Evolutionary conservation across 768 basidiomycete species (phyloP).

Genomic region (Tricholoma sp.): DNA sequence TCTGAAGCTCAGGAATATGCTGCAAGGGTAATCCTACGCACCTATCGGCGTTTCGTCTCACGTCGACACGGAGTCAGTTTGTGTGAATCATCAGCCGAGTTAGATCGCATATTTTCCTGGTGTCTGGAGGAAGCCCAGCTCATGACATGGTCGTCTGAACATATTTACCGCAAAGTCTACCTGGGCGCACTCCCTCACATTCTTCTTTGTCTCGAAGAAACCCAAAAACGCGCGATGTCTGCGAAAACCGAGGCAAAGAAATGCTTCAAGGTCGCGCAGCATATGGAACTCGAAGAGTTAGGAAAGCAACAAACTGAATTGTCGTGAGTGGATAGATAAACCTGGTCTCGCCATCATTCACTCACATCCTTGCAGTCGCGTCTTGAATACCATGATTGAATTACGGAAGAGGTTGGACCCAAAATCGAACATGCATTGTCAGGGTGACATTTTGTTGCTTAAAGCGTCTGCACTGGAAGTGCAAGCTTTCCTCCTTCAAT

Average conservation of each 20-base stretch:
- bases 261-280: not conserved
- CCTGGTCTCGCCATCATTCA: not conserved
- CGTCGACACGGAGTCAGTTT: not conserved
- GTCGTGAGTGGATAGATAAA: not conserved
- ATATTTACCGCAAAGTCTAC: not conserved
- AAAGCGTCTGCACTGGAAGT: not conserved
- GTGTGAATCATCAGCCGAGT: not conserved
- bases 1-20: not conserved
- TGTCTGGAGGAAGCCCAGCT: not conserved
- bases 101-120: not conserved
- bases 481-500: not conserved
- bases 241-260: not conserved
- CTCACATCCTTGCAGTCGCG: not conserved
- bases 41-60: not conserved
- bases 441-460: not conserved
- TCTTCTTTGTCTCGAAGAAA: not conserved
- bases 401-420: not conserved
- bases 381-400: not conserved
- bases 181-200: not conserved
- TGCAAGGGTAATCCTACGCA: not conserved
- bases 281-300: not conserved
- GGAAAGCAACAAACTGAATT: not conserved
- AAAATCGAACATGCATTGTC: not conserved
- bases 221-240: not conserved
- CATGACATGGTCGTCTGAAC: not conserved